Conservation (phyloP, 208 protist genomes). For the Leishmania tarentolae region DNA sequence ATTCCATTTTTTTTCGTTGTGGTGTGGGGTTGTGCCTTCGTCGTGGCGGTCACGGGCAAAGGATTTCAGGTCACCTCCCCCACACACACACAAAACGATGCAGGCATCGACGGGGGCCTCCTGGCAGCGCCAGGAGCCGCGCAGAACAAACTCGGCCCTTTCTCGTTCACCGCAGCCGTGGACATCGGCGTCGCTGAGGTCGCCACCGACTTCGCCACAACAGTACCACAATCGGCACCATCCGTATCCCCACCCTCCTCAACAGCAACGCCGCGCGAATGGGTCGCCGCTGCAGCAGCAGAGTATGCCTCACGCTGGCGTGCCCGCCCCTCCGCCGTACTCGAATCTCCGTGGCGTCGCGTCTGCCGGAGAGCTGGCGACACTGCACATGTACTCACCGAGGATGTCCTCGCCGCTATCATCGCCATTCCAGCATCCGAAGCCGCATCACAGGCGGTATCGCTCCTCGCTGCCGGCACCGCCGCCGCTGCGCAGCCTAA, state of each 20-base stretch:
- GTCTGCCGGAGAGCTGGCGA: not conserved
- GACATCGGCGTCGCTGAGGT: not conserved
- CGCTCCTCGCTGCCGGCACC: constrained; percentile 25
- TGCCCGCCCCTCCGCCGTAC: not conserved
- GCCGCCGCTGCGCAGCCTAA: constrained; percentile 26
- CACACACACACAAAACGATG: not conserved
- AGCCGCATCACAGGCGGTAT: constrained; percentile 2
- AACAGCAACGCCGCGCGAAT: not conserved
- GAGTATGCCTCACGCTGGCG: not conserved
- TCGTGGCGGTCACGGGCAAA: not conserved
- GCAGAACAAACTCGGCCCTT: not conserved
- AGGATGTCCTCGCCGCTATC: not conserved
- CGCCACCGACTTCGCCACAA: not conserved
- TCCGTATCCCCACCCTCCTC: constrained; percentile 11
- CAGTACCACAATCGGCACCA: not conserved
- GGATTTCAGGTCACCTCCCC: not conserved
- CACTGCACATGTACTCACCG: not conserved
- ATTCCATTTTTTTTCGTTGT: constrained; percentile 5
- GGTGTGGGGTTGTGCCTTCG: too few species aligned
- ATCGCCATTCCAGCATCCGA: not conserved
- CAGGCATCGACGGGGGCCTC: not conserved
- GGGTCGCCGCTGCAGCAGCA: not conserved
- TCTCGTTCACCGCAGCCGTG: not conserved
- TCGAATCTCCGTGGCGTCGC: not conserved
- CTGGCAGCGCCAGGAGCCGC: constrained; percentile 1